phyloP scores from a whole-genome alignment of 306 rosid species.

The Astragalus glycyphyllos region DNA sequence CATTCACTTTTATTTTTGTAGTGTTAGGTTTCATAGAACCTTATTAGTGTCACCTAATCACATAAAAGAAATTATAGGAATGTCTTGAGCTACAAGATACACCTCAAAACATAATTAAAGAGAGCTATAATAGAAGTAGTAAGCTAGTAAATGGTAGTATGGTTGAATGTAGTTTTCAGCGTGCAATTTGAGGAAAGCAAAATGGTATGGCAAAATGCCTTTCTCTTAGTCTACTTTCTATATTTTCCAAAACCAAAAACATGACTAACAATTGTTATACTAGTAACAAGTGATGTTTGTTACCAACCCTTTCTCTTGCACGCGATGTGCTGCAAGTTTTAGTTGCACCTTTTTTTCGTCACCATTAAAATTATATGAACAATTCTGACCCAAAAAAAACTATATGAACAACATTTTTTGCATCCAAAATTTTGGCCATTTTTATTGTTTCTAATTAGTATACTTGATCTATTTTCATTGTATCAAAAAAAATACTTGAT shows the following conservation, averaged over 20 bases:
- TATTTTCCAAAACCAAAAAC: constrained; percentile 45
- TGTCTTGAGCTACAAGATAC: constrained; percentile 40
- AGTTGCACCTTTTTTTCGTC: not conserved
- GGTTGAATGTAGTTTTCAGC: constrained; percentile 33
- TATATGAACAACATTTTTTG: no score
- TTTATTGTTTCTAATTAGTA: no score
- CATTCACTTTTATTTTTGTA: no score
- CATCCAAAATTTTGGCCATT: no score
- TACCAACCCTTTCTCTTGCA: constrained; percentile 31
- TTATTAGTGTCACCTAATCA: constrained; percentile 5
- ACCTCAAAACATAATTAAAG: constrained; percentile 2
- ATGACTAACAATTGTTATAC: constrained; percentile 3
- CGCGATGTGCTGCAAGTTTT: constrained; percentile 32
- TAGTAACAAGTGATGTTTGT: constrained; percentile 29
- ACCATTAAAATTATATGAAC: no score
- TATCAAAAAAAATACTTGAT: no score
- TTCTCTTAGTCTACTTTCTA: constrained; percentile 9
- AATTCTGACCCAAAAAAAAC: no score
- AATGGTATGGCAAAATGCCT: not conserved
- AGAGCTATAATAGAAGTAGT: not conserved
- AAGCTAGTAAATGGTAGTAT: constrained; percentile 10
- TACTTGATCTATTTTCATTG: no score
- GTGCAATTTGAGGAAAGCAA: constrained; percentile 10
- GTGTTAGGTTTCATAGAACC: not conserved
- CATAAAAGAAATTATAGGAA: constrained; percentile 6